These are phyloP conservation scores for Arthrobotrys musiformis DNA, from an alignment of 2,329 filamentous ascomycete genomes.

Conservation along the genomic window DNA sequence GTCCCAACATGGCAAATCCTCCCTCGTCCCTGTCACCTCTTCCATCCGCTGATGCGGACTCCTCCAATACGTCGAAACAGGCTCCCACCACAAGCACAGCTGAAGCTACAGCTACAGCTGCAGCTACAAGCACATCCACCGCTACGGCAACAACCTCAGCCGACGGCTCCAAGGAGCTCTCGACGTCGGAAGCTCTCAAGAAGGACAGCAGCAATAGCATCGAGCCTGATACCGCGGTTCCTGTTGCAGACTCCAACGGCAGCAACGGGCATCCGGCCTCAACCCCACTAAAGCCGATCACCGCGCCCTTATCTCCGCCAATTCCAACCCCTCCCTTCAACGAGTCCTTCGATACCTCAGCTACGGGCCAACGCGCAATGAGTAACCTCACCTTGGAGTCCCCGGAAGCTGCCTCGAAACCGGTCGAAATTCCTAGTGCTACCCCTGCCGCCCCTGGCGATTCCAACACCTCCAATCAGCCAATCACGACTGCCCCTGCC, in stretches of 20 bases:
- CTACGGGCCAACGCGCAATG: conserved; percentile 56
- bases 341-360: conserved; percentile 60
- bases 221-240: conserved; percentile 45
- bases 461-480: conserved; percentile 37
- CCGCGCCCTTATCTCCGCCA: conserved; percentile 59
- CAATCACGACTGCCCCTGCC: conserved; percentile 56
- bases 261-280: neutral
- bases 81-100: conserved; percentile 3
- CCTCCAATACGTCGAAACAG: conserved; percentile 22
- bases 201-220: conserved; percentile 18
- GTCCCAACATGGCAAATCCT: conserved; percentile 48
- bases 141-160: neutral
- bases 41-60: conserved; percentile 17
- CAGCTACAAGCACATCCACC: neutral
- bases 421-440: conserved; percentile 24
- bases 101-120: neutral
- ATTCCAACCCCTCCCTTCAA: conserved; percentile 59
- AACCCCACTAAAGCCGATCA: conserved; percentile 57
- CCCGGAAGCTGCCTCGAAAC: conserved; percentile 56
- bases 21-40: conserved; percentile 35
- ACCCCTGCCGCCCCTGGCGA: conserved; percentile 48
- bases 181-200: conserved; percentile 18
- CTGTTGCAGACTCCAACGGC: conserved; percentile 27
- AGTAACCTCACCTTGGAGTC: conserved; percentile 59
- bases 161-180: neutral